A percentile compares a stretch with the other conserved stretches of the same genome.
Conservation (phyloP, 345 rosid genomes). For the Nephelium lappaceum region DNA sequence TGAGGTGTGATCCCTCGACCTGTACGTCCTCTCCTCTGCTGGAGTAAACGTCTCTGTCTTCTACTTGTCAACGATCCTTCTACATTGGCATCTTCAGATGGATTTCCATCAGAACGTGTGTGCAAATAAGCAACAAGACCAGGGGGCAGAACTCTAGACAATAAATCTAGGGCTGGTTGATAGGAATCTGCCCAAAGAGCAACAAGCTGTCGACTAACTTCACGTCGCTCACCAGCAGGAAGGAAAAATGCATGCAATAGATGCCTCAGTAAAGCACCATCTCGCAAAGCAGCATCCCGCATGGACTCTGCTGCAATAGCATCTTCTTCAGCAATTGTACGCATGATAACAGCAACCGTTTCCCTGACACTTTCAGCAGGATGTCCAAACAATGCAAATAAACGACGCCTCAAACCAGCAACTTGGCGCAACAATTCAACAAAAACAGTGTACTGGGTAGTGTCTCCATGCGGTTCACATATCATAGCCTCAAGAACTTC, state of each 20-base stretch:
- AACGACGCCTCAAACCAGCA: slow-evolving; percentile 93
- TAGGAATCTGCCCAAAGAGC: slow-evolving; percentile 99
- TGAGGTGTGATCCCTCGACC: slow-evolving; percentile 62
- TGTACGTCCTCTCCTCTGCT: slow-evolving; percentile 80
- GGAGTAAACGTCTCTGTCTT: slow-evolving; percentile 80
- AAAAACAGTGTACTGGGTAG: slow-evolving; percentile 92
- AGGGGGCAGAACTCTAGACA: slow-evolving; percentile 96
- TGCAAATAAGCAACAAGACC: slow-evolving; percentile 99
- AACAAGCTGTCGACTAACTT: slow-evolving; percentile 98
- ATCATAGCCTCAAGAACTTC: slow-evolving; percentile 98
- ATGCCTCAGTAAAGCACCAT: slow-evolving; percentile 98
- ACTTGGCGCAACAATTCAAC: slow-evolving; percentile 96
- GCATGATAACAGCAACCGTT: slow-evolving; percentile 96
- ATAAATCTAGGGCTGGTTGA: slow-evolving; percentile 86
- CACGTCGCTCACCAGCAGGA: slow-evolving; percentile 92
- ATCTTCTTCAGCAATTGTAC: slow-evolving; percentile 99
- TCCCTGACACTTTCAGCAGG: slow-evolving; percentile 99
- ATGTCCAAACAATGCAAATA: slow-evolving; percentile 97
- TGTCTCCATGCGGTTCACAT: slow-evolving; percentile 98
- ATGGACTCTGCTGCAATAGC: slow-evolving; percentile 99
- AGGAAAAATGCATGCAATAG: slow-evolving; percentile 84
- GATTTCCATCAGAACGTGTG: slow-evolving; percentile 73
- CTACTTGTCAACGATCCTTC: slow-evolving; percentile 78
- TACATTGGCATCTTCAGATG: slow-evolving; percentile 58
- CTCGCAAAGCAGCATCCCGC: slow-evolving; percentile 99